Percentiles rank a stretch among this genome's conserved stretches.
Conservation (phyloP, 2,329 filamentous ascomycete genomes). For the Seiridium cupressi region DNA sequence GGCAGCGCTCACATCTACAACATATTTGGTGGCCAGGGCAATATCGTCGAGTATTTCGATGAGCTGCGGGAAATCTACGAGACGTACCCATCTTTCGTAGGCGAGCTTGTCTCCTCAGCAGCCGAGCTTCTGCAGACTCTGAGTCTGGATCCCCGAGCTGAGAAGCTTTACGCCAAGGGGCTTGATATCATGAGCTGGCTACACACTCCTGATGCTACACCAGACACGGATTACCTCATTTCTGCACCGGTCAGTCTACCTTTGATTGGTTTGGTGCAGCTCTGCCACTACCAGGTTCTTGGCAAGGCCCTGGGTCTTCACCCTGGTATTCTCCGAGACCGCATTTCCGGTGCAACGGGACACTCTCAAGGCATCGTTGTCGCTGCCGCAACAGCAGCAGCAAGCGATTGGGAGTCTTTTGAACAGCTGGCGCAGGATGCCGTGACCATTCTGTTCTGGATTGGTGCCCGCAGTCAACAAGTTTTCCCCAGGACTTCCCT, state of each 20-base stretch:
- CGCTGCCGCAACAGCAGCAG: slow-evolving; percentile 85
- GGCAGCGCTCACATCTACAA: slow-evolving; percentile 83
- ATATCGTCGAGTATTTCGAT: slow-evolving; percentile 99
- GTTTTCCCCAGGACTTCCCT: slow-evolving; percentile 94
- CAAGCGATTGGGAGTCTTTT: slow-evolving; percentile 91
- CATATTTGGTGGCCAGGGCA: slow-evolving; percentile 95
- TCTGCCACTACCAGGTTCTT: slow-evolving; percentile 92
- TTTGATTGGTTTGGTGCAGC: slow-evolving; percentile 91
- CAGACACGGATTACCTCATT: slow-evolving; percentile 90
- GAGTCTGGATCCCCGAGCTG: slow-evolving; percentile 78
- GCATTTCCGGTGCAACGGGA: slow-evolving; percentile 84
- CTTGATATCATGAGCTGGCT: slow-evolving; percentile 94
- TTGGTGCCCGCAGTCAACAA: slow-evolving; percentile 94
- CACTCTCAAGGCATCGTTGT: slow-evolving; percentile 97
- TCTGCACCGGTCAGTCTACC: slow-evolving; percentile 95
- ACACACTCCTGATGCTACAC: slow-evolving; percentile 82
- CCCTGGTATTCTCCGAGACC: slow-evolving; percentile 82
- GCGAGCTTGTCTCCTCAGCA: slow-evolving; percentile 76
- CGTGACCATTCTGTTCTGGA: slow-evolving; percentile 96
- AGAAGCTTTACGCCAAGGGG: slow-evolving; percentile 97
- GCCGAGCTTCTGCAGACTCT: slow-evolving; percentile 86
- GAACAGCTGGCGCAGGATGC: slow-evolving; percentile 75
- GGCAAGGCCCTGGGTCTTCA: slow-evolving; percentile 89
- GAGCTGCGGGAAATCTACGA: slow-evolving; percentile 88
- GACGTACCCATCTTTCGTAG: slow-evolving; percentile 88